Evolutionary conservation across 257 asterid genomes (phyloP).

Genomic region (Solanum arcanum): DNA sequence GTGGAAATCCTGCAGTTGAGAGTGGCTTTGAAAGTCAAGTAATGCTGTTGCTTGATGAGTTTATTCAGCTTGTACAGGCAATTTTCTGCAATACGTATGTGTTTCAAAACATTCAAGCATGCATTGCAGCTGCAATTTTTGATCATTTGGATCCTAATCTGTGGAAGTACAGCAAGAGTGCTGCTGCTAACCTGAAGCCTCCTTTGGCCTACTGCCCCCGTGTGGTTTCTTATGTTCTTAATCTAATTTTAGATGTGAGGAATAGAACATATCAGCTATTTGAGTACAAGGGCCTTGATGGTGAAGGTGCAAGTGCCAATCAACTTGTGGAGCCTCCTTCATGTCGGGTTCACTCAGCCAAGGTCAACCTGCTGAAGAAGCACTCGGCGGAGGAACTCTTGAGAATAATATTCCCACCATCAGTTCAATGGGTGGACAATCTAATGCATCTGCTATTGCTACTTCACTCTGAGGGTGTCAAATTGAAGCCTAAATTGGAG

Average conservation of each 20-base stretch:
- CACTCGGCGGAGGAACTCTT: slow-evolving; percentile 54
- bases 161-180: slow-evolving; percentile 47
- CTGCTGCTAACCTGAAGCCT: slow-evolving; percentile 35
- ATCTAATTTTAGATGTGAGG: slow-evolving; percentile 57
- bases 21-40: slow-evolving; percentile 58
- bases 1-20: slow-evolving; percentile 42
- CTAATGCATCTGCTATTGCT: slow-evolving; percentile 54
- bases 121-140: slow-evolving; percentile 56
- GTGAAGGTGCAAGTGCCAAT: slow-evolving; percentile 9
- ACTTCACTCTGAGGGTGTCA: slow-evolving; percentile 80
- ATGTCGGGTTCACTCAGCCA: slow-evolving; percentile 28
- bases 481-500: slow-evolving; percentile 64
- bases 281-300: slow-evolving; percentile 28
- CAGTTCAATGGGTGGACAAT: slow-evolving; percentile 71
- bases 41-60: slow-evolving; percentile 63
- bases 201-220: slow-evolving; percentile 83
- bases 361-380: slow-evolving; percentile 44
- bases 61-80: slow-evolving; percentile 59
- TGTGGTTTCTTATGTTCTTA: slow-evolving; percentile 54
- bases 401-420: slow-evolving; percentile 52
- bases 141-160: slow-evolving; percentile 43
- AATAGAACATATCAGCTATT: slow-evolving; percentile 27
- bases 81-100: slow-evolving; percentile 39
- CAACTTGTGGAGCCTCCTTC: slow-evolving; percentile 28
- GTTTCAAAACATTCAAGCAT: slow-evolving; percentile 58